phyloP scores from a whole-genome alignment of 257 asterid species.

The Rubia yunnanensis region DNA sequence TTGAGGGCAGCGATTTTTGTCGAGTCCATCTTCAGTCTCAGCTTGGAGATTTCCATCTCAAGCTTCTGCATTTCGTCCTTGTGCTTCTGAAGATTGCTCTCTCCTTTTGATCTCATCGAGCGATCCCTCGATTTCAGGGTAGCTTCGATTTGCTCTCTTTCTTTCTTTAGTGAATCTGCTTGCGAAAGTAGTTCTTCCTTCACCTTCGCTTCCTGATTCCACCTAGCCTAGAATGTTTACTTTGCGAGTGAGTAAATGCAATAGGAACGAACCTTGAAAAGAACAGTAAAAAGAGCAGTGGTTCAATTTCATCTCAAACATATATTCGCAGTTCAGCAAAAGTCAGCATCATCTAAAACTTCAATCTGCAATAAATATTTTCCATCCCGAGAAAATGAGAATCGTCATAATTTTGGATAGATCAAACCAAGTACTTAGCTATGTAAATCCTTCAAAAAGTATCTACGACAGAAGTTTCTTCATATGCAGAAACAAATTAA shows the following conservation, averaged over 20 bases:
- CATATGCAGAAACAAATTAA: no score
- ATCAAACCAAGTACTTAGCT: neutral
- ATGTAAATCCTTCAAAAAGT: neutral
- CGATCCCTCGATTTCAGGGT: constrained; percentile 69
- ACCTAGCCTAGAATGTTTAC: constrained; percentile 50
- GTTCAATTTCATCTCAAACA: neutral
- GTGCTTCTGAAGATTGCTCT: constrained; percentile 51
- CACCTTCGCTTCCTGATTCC: constrained; percentile 45
- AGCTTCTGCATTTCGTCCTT: constrained; percentile 65
- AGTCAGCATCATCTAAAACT: neutral
- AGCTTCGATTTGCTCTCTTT: constrained; percentile 62
- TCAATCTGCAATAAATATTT: neutral
- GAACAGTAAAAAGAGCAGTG: neutral
- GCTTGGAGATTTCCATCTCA: constrained; percentile 63
- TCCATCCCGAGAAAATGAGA: neutral
- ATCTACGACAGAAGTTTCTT: neutral
- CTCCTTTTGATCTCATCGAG: constrained; percentile 52
- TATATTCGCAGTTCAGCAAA: neutral
- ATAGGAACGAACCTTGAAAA: constrained; percentile 13
- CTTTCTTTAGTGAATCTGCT: constrained; percentile 42
- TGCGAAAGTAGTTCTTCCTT: constrained; percentile 54
- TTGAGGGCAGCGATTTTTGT: constrained; percentile 79
- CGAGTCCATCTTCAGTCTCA: constrained; percentile 66
- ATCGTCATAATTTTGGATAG: neutral
- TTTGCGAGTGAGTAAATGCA: constrained; percentile 17